phyloP scores from a whole-genome alignment of 331 rosid genomes.

The Cydonia oblonga region DNA sequence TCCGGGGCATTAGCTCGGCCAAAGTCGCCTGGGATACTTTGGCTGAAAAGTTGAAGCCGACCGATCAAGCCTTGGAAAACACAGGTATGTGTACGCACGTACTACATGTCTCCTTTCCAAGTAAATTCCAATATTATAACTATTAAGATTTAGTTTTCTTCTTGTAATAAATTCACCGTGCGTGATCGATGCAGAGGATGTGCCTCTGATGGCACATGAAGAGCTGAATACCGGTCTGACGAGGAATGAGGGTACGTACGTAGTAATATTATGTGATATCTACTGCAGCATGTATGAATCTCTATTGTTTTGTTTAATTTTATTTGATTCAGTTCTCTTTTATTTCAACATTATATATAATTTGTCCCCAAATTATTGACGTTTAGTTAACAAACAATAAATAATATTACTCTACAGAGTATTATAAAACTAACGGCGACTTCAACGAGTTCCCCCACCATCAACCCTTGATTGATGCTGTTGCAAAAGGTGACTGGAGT shows the following conservation, averaged over 20 bases:
- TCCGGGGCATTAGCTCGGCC: not conserved
- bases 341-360: not conserved
- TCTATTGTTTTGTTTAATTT: not conserved
- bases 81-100: not conserved
- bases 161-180: not conserved
- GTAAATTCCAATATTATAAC: not conserved
- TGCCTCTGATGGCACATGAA: not conserved
- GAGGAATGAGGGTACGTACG: not conserved
- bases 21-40: constrained; percentile 8
- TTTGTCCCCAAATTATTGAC: not conserved
- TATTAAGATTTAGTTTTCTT: not conserved
- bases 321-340: not conserved
- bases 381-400: not conserved
- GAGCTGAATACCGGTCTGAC: not conserved
- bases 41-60: not conserved
- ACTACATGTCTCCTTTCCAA: not conserved
- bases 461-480: not conserved
- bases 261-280: not conserved
- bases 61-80: not conserved
- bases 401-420: not conserved
- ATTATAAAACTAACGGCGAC: not conserved
- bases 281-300: not conserved
- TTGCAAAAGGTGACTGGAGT: not conserved
- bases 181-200: not conserved
- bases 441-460: not conserved